Conservation (phyloP, 495 filamentous ascomycete species). For the Podospora conica region DNA sequence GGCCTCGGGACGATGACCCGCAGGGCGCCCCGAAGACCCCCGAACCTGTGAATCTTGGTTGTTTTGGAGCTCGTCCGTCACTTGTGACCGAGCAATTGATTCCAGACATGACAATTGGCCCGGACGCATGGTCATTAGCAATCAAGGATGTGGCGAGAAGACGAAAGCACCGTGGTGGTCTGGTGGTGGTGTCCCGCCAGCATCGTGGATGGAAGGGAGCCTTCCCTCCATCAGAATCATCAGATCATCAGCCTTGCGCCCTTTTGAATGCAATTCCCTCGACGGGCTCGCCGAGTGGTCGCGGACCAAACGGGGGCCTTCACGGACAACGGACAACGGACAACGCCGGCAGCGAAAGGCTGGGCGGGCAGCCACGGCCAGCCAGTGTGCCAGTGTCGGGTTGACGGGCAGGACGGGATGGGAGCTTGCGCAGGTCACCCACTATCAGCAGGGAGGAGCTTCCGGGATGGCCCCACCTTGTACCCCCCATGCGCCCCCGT, state of each 20-base stretch:
- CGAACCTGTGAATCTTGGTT: not conserved
- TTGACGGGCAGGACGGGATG: not conserved
- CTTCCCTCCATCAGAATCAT: too few species aligned
- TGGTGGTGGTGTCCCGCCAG: not conserved
- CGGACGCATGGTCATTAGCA: not conserved
- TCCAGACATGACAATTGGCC: not conserved
- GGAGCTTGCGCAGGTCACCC: conserved; percentile 18
- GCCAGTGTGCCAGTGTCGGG: too few species aligned
- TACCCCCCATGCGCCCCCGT: not conserved
- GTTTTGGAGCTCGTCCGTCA: not conserved
- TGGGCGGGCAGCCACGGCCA: not conserved
- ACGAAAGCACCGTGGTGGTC: too few species aligned
- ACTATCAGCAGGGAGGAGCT: conserved; percentile 16
- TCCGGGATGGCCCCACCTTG: not conserved
- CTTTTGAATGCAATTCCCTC: not conserved
- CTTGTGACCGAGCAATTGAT: not conserved
- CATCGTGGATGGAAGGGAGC: not conserved
- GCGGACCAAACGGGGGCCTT: not conserved
- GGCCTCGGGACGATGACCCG: not conserved
- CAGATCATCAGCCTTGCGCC: not conserved
- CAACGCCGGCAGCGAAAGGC: not conserved
- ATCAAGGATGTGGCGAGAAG: not conserved
- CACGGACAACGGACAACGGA: not conserved
- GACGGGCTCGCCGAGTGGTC: not conserved
- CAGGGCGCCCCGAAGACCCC: not conserved